A percentile compares a stretch with the other conserved stretches of the same genome.
Evolutionary conservation across 345 rosid genomes (phyloP).

Genomic region (Sonneratia alba): DNA sequence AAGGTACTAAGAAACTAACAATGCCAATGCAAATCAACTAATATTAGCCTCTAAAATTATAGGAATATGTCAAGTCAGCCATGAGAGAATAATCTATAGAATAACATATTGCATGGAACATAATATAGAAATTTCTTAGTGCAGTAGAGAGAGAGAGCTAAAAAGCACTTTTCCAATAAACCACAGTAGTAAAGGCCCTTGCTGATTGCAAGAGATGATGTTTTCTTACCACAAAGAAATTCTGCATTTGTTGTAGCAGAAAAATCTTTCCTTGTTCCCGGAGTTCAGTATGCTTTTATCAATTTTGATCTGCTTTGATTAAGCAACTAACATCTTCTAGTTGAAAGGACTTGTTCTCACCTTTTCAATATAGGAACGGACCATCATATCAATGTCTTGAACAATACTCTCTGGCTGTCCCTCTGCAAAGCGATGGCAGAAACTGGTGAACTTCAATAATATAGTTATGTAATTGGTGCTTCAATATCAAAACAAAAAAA

Average conservation of each 20-base stretch:
- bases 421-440: conserved; percentile 40
- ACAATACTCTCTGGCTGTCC: conserved; percentile 88
- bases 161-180: no score
- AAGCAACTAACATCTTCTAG: neutral
- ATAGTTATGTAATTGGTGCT: neutral
- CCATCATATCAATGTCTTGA: conserved; percentile 94
- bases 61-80: neutral
- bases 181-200: neutral
- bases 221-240: neutral
- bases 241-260: neutral
- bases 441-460: neutral
- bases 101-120: no score
- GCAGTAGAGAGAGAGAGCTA: neutral
- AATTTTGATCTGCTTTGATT: neutral
- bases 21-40: neutral
- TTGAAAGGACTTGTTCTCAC: conserved; percentile 26
- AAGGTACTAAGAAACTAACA: neutral
- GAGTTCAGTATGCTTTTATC: neutral
- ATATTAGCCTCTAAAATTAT: neutral
- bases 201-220: neutral
- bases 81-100: neutral
- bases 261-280: neutral
- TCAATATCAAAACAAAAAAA: neutral
- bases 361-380: conserved; percentile 98
- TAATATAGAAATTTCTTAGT: neutral